Base-by-base conservation (phyloP, 148 eudicot genomes). In the Polygonum aviculare region DNA sequence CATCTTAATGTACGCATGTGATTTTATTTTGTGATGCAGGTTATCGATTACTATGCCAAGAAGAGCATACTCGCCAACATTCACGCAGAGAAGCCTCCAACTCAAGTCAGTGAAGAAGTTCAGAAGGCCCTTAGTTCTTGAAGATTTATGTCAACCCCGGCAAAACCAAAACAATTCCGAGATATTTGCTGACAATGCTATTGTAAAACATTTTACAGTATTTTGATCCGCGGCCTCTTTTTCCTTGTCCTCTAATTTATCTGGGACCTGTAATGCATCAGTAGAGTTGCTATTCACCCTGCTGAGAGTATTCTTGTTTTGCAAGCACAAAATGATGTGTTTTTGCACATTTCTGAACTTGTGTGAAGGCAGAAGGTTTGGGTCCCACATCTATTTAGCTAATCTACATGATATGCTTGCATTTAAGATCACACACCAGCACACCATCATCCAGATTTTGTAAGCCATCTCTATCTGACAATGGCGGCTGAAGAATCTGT, bases 21-120 rank as follows among this genome's bases (percentile, higher is more conserved):
- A 8, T 21, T 39, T 69, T 45, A 18, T 21, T 39, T 69, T 45
- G 33, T 48, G 5, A 48, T 65, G 26, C 85, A 85, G 88, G 88
- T 85, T 14, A 88, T 93, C 67, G 88, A 86, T 77, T 91, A 93
- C 80, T 93, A 93, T 78, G 40, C 73, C 72, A 85, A 83, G 84
- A 91, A 93, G 87, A 78, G 80, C 44, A 82, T 83, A 7, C 88
- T 91, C 63, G 82, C 90, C 9, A 88, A 88, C 87, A 88, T 94
- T 76, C 93, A 83, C 45, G 97, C 98, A 0, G 98, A 94, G 82
- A 86, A 86, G 73, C 75, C 83, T 19, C 88, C 88, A 38, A 80
- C 81, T 39, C 79, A 80, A 18, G 88, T 85, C 39, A 48, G 78
- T 38, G 85, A 82, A 35, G 84, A 82, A 83, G 88, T 85, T 72